Percentiles rank a stretch among this genome's conserved stretches.
phyloP scores from a whole-genome alignment of 2,329 filamentous ascomycete species.

The Nothophoma quercina region DNA sequence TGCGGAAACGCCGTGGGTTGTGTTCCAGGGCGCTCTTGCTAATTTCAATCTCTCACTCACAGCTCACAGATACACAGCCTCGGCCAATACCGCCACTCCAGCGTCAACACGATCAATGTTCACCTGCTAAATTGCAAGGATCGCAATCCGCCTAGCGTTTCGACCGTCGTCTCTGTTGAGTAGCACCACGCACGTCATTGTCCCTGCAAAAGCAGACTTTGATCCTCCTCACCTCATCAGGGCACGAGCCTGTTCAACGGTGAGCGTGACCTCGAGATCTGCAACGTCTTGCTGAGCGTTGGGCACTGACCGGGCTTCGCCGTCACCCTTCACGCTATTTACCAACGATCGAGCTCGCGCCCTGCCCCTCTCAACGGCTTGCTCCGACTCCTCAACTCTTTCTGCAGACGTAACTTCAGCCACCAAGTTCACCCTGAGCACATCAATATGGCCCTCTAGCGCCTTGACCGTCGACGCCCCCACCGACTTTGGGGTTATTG shows the following conservation, averaged over 20 bases:
- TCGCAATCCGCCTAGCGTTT: not conserved
- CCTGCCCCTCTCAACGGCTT: not conserved
- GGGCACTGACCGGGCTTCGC: not conserved
- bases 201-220: not conserved
- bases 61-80: slow-evolving; percentile 2
- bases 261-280: not conserved
- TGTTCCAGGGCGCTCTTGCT: not conserved
- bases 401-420: not conserved
- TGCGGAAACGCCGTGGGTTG: not conserved
- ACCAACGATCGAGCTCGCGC: not conserved
- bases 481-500: slow-evolving; percentile 9
- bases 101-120: not conserved
- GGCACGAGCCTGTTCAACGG: not conserved
- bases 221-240: slow-evolving; percentile 2
- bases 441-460: slow-evolving; percentile 4
- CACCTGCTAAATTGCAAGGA: too few relatives aligned
- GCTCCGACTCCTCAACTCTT: not conserved
- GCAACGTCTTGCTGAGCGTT: not conserved
- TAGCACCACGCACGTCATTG: not conserved
- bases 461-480: slow-evolving; percentile 20
- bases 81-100: too few relatives aligned
- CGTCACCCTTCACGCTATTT: not conserved
- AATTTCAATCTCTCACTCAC: not conserved
- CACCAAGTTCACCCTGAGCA: not conserved
- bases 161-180: not conserved